A percentile compares a stretch with the other conserved stretches of the same genome.
Evolutionary conservation across 129 eudicot species (phyloP).

Genomic region (Sambucus nigra): DNA sequence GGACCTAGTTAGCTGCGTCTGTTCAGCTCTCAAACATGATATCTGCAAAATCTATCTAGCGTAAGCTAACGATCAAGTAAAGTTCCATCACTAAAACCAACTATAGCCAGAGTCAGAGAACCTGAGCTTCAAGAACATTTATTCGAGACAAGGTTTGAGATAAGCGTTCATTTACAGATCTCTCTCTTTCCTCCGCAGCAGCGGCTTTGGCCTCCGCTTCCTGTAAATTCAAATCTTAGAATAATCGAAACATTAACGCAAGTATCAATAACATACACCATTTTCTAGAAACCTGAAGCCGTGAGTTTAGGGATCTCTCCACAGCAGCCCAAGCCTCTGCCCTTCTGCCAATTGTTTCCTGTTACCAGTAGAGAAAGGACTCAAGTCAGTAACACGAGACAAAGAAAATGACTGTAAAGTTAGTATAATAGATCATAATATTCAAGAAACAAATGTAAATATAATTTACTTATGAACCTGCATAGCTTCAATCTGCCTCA

Average conservation of each 20-base stretch:
- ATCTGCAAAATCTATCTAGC: constrained; percentile 40
- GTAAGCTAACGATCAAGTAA: constrained; percentile 17
- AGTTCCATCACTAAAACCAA: constrained; percentile 12
- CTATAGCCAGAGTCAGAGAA: constrained; percentile 12
- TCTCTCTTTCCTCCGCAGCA: constrained; percentile 78
- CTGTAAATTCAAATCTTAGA: constrained; percentile 31
- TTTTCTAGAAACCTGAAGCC: constrained; percentile 67
- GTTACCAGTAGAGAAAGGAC: constrained; percentile 13
- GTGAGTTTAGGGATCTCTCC: constrained; percentile 66
- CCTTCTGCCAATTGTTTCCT: constrained; percentile 74
- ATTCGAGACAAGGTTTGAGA: constrained; percentile 76
- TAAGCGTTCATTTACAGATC: constrained; percentile 65
- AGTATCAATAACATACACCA: neutral
- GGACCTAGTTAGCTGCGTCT: constrained; percentile 67
- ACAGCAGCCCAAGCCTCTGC: constrained; percentile 90
- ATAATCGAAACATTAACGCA: constrained; percentile 5
- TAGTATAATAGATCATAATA: neutral
- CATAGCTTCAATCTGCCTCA: constrained; percentile 92
- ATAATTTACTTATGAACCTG: constrained; percentile 35
- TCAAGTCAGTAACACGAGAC: no score
- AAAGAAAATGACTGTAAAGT: neutral
- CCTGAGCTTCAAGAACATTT: constrained; percentile 98
- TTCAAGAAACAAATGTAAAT: neutral
- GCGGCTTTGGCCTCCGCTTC: constrained; percentile 93
- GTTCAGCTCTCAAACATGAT: constrained; percentile 85